Conservation (phyloP, 495 filamentous ascomycete species). For the Alectoria sarmentosa region DNA sequence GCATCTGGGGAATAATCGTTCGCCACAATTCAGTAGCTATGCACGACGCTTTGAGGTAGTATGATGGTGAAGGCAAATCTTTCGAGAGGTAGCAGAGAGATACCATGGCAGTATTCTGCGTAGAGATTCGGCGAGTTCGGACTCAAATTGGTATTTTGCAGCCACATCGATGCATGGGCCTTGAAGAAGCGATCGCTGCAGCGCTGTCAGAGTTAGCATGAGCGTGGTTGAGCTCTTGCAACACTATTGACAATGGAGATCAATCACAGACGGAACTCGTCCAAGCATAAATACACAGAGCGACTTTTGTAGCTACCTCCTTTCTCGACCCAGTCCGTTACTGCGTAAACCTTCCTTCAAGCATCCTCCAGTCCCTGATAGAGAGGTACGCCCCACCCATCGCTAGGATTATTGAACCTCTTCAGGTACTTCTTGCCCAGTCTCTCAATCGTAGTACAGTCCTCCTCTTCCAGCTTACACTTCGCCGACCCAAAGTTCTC, state of each 20-base stretch:
- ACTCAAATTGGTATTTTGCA: not conserved
- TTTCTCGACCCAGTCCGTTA: not conserved
- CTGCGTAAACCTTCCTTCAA: slow-evolving; percentile 1
- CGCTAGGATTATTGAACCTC: slow-evolving; percentile 34
- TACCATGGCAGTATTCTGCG: not conserved
- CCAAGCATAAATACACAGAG: not conserved
- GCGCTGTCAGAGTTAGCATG: not conserved
- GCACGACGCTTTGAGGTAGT: not conserved
- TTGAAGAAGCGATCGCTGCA: not conserved
- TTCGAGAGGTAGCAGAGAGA: not conserved
- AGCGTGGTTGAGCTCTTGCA: not conserved
- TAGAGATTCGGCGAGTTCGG: not conserved
- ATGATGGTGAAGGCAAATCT: not conserved
- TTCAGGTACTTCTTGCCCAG: slow-evolving; percentile 28
- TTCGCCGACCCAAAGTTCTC: slow-evolving; percentile 39
- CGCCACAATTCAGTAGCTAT: not conserved
- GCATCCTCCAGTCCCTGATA: slow-evolving; percentile 33
- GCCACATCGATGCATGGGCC: not conserved
- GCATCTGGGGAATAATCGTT: not conserved
- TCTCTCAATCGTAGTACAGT: slow-evolving; percentile 25
- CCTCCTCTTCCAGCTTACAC: slow-evolving; percentile 27
- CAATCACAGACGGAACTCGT: too few relatives aligned
- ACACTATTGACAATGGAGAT: not conserved
- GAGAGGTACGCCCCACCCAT: slow-evolving; percentile 29
- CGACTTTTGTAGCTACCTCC: not conserved